Evolutionary conservation across 306 rosid genomes (phyloP).

Genomic region (Cucurbita moschata): DNA sequence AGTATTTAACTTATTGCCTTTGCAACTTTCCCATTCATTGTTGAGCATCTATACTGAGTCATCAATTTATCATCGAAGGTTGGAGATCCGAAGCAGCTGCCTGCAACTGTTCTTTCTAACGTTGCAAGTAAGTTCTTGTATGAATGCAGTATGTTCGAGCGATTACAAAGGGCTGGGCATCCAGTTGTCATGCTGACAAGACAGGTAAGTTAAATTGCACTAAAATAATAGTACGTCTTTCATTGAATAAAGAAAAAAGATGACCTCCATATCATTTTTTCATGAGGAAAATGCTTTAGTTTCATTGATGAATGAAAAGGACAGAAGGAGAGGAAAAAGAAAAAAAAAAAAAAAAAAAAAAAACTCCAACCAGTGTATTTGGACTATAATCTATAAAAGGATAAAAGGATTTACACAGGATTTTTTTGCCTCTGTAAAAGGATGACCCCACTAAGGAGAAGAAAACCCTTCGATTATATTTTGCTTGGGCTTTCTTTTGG

Average conservation of each 20-base stretch:
- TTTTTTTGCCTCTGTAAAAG: not conserved
- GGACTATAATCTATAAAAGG: not conserved
- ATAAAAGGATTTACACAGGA: not conserved
- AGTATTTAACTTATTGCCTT: not conserved
- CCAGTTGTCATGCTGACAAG: slow-evolving; percentile 78
- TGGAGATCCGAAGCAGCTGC: slow-evolving; percentile 99
- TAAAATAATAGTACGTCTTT: not conserved
- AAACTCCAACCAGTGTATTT: not conserved
- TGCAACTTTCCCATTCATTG: slow-evolving; percentile 6
- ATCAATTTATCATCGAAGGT: slow-evolving; percentile 43
- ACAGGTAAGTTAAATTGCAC: slow-evolving; percentile 42
- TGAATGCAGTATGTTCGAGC: slow-evolving; percentile 97
- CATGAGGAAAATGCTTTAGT: no score
- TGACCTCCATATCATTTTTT: not conserved
- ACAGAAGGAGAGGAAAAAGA: no score
- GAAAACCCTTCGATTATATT: not conserved
- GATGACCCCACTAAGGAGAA: not conserved
- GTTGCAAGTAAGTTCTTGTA: slow-evolving; percentile 72
- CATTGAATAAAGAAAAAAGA: not conserved
- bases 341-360: not conserved
- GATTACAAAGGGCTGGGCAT: slow-evolving; percentile 88
- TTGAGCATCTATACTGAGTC: slow-evolving; percentile 22
- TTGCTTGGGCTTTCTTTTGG: not conserved
- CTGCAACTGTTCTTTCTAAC: slow-evolving; percentile 88
- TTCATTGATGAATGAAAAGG: no score